A percentile compares a stretch with the other conserved stretches of the same genome.
Evolutionary conservation across 2,329 filamentous ascomycete species (phyloP).

Genomic region (Cladosporium sp.): DNA sequence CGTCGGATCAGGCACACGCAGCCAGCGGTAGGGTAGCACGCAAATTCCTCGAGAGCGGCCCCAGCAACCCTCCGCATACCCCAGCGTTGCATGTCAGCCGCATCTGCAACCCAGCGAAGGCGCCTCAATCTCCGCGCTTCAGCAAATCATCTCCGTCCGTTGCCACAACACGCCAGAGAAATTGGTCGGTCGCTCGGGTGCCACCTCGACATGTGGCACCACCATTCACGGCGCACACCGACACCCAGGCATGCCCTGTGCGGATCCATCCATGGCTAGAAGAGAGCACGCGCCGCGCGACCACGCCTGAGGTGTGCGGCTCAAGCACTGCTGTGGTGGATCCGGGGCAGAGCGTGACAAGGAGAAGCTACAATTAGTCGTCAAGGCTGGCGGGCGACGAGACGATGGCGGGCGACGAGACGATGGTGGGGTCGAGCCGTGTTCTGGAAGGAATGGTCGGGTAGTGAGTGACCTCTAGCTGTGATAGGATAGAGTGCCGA

Average conservation of each 20-base stretch:
- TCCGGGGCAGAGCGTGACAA: neutral
- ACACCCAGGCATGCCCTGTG: neutral
- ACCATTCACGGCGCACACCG: conserved; percentile 8
- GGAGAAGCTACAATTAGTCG: conserved; percentile 8
- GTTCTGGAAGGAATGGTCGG: conserved; percentile 11
- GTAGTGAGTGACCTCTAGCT: conserved; percentile 1
- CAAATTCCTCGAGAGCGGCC: neutral
- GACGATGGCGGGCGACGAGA: neutral
- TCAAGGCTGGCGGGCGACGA: neutral
- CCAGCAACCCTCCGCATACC: conserved; percentile 4
- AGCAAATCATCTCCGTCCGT: conserved; percentile 6
- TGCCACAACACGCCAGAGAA: conserved; percentile 7
- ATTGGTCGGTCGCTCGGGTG: conserved; percentile 7
- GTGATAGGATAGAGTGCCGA: conserved; percentile 9
- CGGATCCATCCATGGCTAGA: neutral
- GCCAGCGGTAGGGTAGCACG: conserved; percentile 1
- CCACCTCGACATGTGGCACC: conserved; percentile 10
- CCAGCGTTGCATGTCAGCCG: conserved; percentile 6
- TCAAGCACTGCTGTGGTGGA: conserved; percentile 8
- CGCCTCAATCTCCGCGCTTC: conserved; percentile 6
- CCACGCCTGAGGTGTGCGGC: conserved; percentile 11
- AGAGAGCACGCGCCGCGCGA: neutral
- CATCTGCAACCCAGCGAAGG: conserved; percentile 11
- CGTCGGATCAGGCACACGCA: conserved; percentile 1
- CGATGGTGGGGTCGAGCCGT: neutral